These are phyloP conservation scores for Melanogaster broomeanus DNA, from an alignment of 768 basidiomycete genomes.

Conservation along the genomic window DNA sequence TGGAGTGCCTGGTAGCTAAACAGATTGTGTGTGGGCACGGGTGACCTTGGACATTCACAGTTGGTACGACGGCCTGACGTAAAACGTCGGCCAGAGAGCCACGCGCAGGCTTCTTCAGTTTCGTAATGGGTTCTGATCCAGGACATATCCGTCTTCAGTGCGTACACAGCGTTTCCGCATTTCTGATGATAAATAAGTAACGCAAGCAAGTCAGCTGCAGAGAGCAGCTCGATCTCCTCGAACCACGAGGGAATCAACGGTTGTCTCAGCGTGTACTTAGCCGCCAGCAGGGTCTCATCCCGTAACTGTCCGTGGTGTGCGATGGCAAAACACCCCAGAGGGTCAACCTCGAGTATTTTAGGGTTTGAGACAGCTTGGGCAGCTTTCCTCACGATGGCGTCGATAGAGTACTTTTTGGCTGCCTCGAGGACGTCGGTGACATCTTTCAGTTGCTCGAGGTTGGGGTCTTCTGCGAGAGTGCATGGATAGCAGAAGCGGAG, in stretches of 20 bases:
- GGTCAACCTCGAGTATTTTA: slow-evolving; percentile 17
- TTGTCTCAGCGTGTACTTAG: slow-evolving; percentile 27
- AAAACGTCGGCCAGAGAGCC: slow-evolving; percentile 1
- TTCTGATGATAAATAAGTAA: slow-evolving; percentile 23
- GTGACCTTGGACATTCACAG: not conserved
- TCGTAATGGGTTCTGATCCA: slow-evolving; percentile 19
- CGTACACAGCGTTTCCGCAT: slow-evolving; percentile 12
- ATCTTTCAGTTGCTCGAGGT: slow-evolving; percentile 10
- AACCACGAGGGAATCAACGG: slow-evolving; percentile 24
- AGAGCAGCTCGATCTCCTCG: slow-evolving; percentile 30
- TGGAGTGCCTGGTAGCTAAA: not conserved
- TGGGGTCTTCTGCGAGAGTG: slow-evolving; percentile 18
- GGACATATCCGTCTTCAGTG: not conserved
- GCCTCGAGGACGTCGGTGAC: slow-evolving; percentile 13
- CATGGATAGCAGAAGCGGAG: slow-evolving; percentile 25
- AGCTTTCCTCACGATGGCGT: slow-evolving; percentile 18
- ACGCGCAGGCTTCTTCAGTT: not conserved
- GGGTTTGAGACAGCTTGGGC: slow-evolving; percentile 21
- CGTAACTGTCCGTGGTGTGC: slow-evolving; percentile 23
- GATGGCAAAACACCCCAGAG: slow-evolving; percentile 34
- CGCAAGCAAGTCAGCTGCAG: slow-evolving; percentile 25
- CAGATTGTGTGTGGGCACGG: not conserved
- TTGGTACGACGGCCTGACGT: not conserved
- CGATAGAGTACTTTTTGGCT: slow-evolving; percentile 22
- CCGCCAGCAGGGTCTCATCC: slow-evolving; percentile 28